Conservation (phyloP, 192 early-diverging fungal species). For the Neocallimastix lanati region DNA sequence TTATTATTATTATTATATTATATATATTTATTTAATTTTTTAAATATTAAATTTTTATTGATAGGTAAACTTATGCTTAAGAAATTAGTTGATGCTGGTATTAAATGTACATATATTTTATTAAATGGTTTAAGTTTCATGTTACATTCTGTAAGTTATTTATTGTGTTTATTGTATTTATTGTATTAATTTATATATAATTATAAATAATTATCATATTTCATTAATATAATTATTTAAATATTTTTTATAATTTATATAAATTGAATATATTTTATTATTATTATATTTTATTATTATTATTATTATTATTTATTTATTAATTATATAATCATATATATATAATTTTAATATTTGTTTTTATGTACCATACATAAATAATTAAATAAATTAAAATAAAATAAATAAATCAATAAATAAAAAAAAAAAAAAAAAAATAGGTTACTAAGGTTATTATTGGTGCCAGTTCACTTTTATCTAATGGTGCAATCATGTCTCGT, state of each 20-base stretch:
- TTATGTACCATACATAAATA: no score
- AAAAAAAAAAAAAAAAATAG: neutral
- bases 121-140: slow-evolving; percentile 50
- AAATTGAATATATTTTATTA: no score
- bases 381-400: no score
- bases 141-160: slow-evolving; percentile 39
- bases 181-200: neutral
- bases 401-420: no score
- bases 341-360: no score
- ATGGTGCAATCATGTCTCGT: slow-evolving; percentile 79
- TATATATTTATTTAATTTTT: neutral
- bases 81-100: slow-evolving; percentile 37
- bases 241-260: no score
- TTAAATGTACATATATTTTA: slow-evolving; percentile 51
- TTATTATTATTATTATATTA: neutral
- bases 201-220: no score
- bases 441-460: slow-evolving; percentile 89
- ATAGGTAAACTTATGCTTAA: slow-evolving; percentile 45
- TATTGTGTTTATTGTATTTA: neutral
- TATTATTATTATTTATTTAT: no score
- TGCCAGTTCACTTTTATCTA: slow-evolving; percentile 76
- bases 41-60: neutral
- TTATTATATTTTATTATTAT: no score
- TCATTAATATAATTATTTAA: no score
- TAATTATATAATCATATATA: no score